Base-by-base conservation (phyloP, 306 rosid genomes). In the Trifolium subterraneum region DNA sequence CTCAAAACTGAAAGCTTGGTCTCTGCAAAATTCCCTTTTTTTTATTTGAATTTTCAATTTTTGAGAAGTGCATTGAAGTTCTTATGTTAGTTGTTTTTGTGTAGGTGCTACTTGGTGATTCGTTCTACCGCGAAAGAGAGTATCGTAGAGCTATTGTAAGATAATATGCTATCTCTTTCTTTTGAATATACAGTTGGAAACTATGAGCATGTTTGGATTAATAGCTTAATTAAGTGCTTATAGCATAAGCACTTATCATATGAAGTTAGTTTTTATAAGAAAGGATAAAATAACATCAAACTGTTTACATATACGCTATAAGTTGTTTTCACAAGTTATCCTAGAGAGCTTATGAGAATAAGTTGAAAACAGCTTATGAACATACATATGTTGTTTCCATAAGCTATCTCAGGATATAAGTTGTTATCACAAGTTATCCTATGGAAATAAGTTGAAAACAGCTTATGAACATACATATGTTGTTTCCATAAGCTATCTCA, bases 1-100 rank as follows among this genome's bases (percentile, higher is more conserved):
- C 93, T 95, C 83, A 95, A 88, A 84, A 86, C 90, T 51, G 99
- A 95, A 74, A 87, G 96, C 84, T 76, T 90, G 97, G 99, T 94
- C 16, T 75, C 42, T 78, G 85, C 60, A 60, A 68, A 48, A 48
- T 81, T 55, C 55, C 25, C 14, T 10, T 70, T 77, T 68, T 67
- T 55, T 58, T 27, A 10, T 63, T 76, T 27, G 20, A 64, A 56
- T 60, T 62, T 47, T 56, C 38, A 64, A n/a, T 36, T 5, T 50
- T 1, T 47, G 65, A 72, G 18, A 51, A 75, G 68, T 47, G 64
- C 29, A 22, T 33, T 44, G 16, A 69, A 73, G 80, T 29, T 70
- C 25, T 45, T 41, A 22, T 44, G 38, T 48, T 0, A 2, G 64
- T 63, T 59, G 35, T 68, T 71, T 41, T 41, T 8, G 18, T 75